These are phyloP conservation scores for Colletotrichum destructivum DNA, from an alignment of 2,329 filamentous ascomycete genomes.

Conservation along the genomic window DNA sequence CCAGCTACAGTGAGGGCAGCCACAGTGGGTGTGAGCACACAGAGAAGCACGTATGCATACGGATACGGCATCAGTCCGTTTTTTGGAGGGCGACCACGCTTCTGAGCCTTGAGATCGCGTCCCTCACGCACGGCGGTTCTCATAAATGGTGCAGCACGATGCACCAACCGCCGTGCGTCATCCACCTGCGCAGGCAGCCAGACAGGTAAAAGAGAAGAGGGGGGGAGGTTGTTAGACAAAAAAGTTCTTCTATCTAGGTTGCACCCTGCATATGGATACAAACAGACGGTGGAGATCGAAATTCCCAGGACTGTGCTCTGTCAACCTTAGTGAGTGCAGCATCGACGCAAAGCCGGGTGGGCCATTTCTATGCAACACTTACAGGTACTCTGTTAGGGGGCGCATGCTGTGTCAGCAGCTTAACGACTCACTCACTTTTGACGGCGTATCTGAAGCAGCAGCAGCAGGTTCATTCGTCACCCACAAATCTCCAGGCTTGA, in stretches of 20 bases:
- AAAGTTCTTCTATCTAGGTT: no score
- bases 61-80: not conserved
- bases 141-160: not conserved
- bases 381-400: not conserved
- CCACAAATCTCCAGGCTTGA: not conserved
- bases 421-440: not conserved
- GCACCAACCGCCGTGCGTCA: conserved; percentile 1
- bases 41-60: not conserved
- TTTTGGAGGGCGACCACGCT: not conserved
- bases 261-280: no score
- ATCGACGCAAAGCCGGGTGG: no score
- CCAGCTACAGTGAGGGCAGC: not conserved
- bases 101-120: not conserved
- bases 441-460: not conserved
- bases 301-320: no score
- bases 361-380: no score
- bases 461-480: not conserved
- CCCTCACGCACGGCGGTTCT: conserved; percentile 3
- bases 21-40: not conserved
- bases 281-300: no score
- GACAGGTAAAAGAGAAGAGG: no score
- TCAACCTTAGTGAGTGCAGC: no score
- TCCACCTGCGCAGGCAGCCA: not conserved
- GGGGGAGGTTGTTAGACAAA: no score
- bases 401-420: not conserved